Conservation (phyloP, 2,329 filamentous ascomycete species). For the Botrytis aclada region DNA sequence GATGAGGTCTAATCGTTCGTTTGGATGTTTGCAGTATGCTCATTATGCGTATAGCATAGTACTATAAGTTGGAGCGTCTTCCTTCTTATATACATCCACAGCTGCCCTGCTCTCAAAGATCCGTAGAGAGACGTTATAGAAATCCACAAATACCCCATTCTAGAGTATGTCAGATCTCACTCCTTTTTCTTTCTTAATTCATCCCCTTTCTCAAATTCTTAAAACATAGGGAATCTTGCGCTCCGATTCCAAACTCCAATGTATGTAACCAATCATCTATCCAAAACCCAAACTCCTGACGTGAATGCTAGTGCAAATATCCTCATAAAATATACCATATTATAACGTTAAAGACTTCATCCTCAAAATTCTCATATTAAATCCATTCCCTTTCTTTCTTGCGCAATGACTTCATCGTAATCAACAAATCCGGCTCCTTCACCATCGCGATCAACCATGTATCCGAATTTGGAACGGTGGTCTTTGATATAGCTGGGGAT, state of each 20-base stretch:
- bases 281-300: background rate
- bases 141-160: background rate
- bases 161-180: background rate
- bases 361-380: background rate
- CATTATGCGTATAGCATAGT: background rate
- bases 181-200: too few species aligned
- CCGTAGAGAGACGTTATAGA: background rate
- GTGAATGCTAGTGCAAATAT: background rate
- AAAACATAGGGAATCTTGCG: background rate
- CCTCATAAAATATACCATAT: background rate
- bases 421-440: conserved; percentile 29
- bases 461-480: conserved; percentile 24
- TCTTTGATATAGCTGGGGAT: conserved; percentile 42
- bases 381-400: background rate
- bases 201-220: background rate
- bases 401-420: conserved; percentile 14
- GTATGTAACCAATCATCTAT: background rate
- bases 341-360: background rate
- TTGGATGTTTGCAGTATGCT: background rate
- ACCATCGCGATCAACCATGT: conserved; percentile 30
- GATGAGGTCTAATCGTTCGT: background rate
- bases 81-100: background rate
- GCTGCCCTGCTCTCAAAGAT: too few species aligned
- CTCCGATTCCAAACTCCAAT: background rate
- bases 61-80: background rate